Base-by-base conservation (phyloP, 2,329 filamentous ascomycete species). In the Fusarium nurragi region DNA sequence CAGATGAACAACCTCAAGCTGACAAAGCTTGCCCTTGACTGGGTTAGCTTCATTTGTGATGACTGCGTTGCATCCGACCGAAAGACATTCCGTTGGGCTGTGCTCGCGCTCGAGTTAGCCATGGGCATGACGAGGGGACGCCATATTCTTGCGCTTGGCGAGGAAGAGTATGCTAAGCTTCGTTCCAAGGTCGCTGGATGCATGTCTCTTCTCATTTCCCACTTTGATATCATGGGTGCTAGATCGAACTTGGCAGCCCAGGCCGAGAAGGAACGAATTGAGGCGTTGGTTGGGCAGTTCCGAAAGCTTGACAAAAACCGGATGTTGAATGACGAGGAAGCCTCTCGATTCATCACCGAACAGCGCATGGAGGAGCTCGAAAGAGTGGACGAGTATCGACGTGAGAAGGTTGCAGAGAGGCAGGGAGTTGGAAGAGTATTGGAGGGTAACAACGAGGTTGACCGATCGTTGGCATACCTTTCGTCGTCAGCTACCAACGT, bases 201-300 rank as follows among this genome's bases (percentile, higher is more conserved):
- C 77, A 99, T 99, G 95, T 94, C 93, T 19, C 85, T 99, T 22
- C 83, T 99, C 45, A 98, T 99, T 68, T 97, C 94, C 11, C 95
- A 99, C 77, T 99, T 99, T 72, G 95, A 99, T 77, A 98, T 99
- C 77, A 97, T 99, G 91, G 95, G 95, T 22, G 95, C 95, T 23
- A 88, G 94, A 72, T 97, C 94, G 8, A 97, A 90, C 38, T 84
- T 97, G 64, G 95, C 95, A 12, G 95, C 95, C 6, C 93, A 97
- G 78, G 93, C 93, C 3, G 95, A 99, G 78, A 94, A 93, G 76
- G 92, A 97, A 74, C 87, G 92, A 39, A 85, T 94, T 67, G 94
- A 97, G 71, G 90, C 92, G 25, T 82, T 93, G 58, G 86, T 90
- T 50, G 89, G 90, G 25, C 90, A 93, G 72, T 88, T 91, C 72